These are phyloP conservation scores for Polyplosphaeria fusca DNA, from an alignment of 495 filamentous ascomycete species.

Conservation along the genomic window DNA sequence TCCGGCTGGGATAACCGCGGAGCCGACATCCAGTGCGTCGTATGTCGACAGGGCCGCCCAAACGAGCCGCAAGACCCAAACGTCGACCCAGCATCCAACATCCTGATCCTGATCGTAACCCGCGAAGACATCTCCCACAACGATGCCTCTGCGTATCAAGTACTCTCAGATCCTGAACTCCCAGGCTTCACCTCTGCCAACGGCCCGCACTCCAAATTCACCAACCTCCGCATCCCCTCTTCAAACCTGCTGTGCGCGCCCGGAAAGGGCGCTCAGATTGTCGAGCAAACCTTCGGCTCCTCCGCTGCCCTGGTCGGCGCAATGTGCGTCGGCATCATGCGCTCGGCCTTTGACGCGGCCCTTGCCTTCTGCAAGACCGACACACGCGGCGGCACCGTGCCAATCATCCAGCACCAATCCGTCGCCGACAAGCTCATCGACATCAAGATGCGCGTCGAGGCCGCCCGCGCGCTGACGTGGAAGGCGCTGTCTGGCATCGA, in stretches of 20 bases:
- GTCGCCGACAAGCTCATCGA: conserved; percentile 52
- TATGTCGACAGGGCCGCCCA: conserved; percentile 43
- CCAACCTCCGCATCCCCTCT: conserved; percentile 47
- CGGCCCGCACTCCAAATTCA: conserved; percentile 49
- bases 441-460: conserved; percentile 55
- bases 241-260: conserved; percentile 48
- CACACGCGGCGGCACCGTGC: conserved; percentile 42
- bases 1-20: conserved; percentile 53
- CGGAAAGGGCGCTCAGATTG: conserved; percentile 44
- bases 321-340: conserved; percentile 54
- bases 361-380: conserved; percentile 49
- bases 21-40: conserved; percentile 53
- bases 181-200: conserved; percentile 49
- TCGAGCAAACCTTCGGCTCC: conserved; percentile 43
- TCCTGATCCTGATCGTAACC: conserved; percentile 52
- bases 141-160: conserved; percentile 41
- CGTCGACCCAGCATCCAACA: conserved; percentile 39
- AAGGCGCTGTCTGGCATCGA: conserved; percentile 49
- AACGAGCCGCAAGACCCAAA: conserved; percentile 13
- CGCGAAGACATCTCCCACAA: conserved; percentile 46
- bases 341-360: conserved; percentile 52
- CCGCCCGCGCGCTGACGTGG: conserved; percentile 51
- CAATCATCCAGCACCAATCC: conserved; percentile 49
- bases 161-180: conserved; percentile 45
- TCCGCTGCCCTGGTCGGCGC: conserved; percentile 52